These are phyloP conservation scores for Alternaria burnsii DNA, from an alignment of 2,329 filamentous ascomycete species.

Conservation along the genomic window DNA sequence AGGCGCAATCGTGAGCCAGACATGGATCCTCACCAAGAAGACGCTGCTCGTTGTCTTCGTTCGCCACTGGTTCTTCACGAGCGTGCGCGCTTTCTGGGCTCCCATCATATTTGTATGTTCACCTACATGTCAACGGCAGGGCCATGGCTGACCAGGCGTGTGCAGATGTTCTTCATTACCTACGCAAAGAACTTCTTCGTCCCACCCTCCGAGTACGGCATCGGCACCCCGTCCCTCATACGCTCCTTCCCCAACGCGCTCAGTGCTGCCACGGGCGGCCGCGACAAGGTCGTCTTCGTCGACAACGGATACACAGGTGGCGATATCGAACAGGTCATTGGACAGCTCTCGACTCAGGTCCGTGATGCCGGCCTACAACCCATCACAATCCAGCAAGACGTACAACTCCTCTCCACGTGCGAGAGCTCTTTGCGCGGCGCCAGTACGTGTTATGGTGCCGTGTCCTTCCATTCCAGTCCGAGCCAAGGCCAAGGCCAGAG, in stretches of 20 bases:
- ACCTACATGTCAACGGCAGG: background rate
- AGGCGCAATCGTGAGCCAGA: slow-evolving; percentile 57
- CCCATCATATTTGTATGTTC: slow-evolving; percentile 61
- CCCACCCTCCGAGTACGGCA: slow-evolving; percentile 77
- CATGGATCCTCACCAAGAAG: slow-evolving; percentile 66
- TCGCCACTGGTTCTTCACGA: slow-evolving; percentile 63
- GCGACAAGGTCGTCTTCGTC: slow-evolving; percentile 78
- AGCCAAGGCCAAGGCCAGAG: slow-evolving; percentile 69
- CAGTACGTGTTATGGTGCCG: slow-evolving; percentile 75
- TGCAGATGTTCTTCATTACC: slow-evolving; percentile 59
- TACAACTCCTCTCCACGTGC: slow-evolving; percentile 70
- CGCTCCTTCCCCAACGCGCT: slow-evolving; percentile 72
- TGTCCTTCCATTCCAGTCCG: slow-evolving; percentile 79
- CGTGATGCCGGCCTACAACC: slow-evolving; percentile 64
- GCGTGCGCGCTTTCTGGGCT: slow-evolving; percentile 63
- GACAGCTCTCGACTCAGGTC: slow-evolving; percentile 67
- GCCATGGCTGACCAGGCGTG: slow-evolving; percentile 18
- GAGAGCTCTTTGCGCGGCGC: slow-evolving; percentile 66
- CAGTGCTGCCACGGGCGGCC: slow-evolving; percentile 62
- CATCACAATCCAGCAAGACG: slow-evolving; percentile 62
- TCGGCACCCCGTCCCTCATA: slow-evolving; percentile 69
- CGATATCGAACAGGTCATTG: slow-evolving; percentile 76
- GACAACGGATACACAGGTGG: slow-evolving; percentile 75
- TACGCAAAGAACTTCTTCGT: slow-evolving; percentile 86
- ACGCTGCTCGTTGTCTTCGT: slow-evolving; percentile 64